Evolutionary conservation across 2,329 filamentous ascomycete species (phyloP), one percentile per base, ranked within the genome.

Genomic region (Paraphaeosphaeria minitans): DNA sequence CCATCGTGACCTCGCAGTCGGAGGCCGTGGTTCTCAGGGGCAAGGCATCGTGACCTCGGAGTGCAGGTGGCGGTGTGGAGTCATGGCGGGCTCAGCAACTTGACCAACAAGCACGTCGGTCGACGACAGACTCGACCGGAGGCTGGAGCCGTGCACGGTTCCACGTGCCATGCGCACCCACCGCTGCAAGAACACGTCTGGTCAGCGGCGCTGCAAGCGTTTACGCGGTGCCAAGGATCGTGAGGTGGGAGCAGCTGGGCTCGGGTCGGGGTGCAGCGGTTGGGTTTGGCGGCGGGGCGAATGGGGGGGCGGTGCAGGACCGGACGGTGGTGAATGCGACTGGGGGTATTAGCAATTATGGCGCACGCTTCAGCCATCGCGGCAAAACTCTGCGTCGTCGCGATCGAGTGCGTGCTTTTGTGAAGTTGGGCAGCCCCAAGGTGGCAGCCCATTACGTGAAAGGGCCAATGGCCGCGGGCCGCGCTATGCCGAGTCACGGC

Each of bases 111-210:
- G 31, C 57, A 55, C 55, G 53, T 12, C 47, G 52, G 47, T 27
- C 29, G 41, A 58, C 56, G 58, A 60, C 61, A 66, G 33, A 33
- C 53, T 47, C 54, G 57, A 52, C 64, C 45, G 53, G 47, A 21
- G 37, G 16, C 14, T 16, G 16, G 7, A 3, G 37, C 14, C 14
- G 37, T 39, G 13, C 37, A n/a, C n/a, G 4, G 41, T 10, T 43
- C 57, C 71, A 75, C 72, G 70, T 72, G 72, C 67, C 59, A 53
- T 19, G 48, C 16, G 53, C 56, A 57, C 49, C 68, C 70, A 73
- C 59, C 70, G 59, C 63, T 43, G 61, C 56, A 51, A 49, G 51
- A 68, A 64, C 71, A 71, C 70, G 70, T 71, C 59, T 39, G 61
- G 65, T 66, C 47, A 57, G 60, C 57, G 8, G 48, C 55, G 22